These are phyloP conservation scores for Chloranthus sessilifolius DNA, from an alignment of 164 flowering plant species.

Conservation along the genomic window DNA sequence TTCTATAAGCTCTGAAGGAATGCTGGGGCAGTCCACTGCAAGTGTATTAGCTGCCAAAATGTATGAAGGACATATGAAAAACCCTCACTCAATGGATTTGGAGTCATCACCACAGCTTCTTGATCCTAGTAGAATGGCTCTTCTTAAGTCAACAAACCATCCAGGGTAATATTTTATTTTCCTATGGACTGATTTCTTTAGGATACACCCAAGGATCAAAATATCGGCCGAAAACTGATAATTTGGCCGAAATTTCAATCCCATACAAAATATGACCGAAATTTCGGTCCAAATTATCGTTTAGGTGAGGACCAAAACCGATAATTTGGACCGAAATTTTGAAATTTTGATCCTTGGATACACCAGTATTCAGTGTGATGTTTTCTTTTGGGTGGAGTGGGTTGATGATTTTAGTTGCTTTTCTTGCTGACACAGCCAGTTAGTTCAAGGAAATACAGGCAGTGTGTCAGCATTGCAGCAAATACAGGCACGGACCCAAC, in stretches of 20 bases:
- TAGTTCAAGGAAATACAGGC: slow-evolving; percentile 69
- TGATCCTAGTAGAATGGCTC: slow-evolving; percentile 78
- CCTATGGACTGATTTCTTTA: background rate
- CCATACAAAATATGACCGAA: too few relatives aligned
- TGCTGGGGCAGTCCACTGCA: slow-evolving; percentile 71
- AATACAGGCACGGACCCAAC: slow-evolving; percentile 64
- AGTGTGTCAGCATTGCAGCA: slow-evolving; percentile 77
- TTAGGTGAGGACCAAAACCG: too few relatives aligned
- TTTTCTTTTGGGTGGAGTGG: background rate
- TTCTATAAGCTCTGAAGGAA: slow-evolving; percentile 59
- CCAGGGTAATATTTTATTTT: slow-evolving; percentile 50
- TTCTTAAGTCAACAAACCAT: slow-evolving; percentile 64
- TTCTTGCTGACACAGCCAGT: slow-evolving; percentile 60
- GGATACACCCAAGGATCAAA: too few relatives aligned
- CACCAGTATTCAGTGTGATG: too few relatives aligned
- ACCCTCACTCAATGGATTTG: slow-evolving; percentile 64
- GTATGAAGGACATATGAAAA: slow-evolving; percentile 72
- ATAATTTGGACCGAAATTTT: too few relatives aligned
- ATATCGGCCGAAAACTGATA: too few relatives aligned
- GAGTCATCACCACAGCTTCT: slow-evolving; percentile 62
- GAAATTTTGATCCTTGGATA: too few relatives aligned
- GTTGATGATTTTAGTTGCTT: slow-evolving; percentile 10
- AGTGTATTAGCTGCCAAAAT: slow-evolving; percentile 73
- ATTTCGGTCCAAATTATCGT: too few relatives aligned
- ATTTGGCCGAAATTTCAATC: too few relatives aligned